Percentiles rank a stretch among this genome's conserved stretches.
These are phyloP conservation scores for Diaporthe sp. DNA, from an alignment of 2,329 filamentous ascomycete genomes.

Conservation along the genomic window DNA sequence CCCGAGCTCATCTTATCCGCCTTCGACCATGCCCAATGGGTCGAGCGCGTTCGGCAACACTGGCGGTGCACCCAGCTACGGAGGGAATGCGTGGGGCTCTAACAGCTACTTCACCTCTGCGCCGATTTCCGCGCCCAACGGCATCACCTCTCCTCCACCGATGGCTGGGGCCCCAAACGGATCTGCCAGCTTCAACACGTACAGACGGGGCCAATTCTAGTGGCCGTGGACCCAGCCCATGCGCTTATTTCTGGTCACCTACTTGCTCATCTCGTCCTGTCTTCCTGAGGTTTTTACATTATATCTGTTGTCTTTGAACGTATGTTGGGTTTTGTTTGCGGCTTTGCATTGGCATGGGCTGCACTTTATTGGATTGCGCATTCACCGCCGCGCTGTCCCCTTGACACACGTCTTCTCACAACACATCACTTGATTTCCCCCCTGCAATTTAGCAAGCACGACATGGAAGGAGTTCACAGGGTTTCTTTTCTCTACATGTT, in stretches of 20 bases:
- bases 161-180: slow-evolving; percentile 10
- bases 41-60: slow-evolving; percentile 1
- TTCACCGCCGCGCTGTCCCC: slow-evolving; percentile 18
- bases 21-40: slow-evolving; percentile 17
- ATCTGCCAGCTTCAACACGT: slow-evolving; percentile 6
- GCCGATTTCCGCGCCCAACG: slow-evolving; percentile 2
- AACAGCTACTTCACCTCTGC: slow-evolving; percentile 18
- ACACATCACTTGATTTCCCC: slow-evolving; percentile 38
- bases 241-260: not conserved
- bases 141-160: slow-evolving; percentile 6
- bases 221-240: not conserved
- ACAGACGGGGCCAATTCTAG: slow-evolving; percentile 31
- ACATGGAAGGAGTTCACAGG: slow-evolving; percentile 41
- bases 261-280: not conserved
- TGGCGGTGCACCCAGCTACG: slow-evolving; percentile 14
- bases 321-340: slow-evolving; percentile 6
- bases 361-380: slow-evolving; percentile 31
- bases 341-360: slow-evolving; percentile 25
- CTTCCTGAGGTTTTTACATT: slow-evolving; percentile 2
- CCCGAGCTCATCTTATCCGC: slow-evolving; percentile 22
- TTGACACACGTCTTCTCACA: slow-evolving; percentile 23
- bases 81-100: slow-evolving; percentile 32
- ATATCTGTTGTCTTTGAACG: slow-evolving; percentile 6
- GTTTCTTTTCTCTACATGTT: slow-evolving; percentile 27
- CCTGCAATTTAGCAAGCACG: slow-evolving; percentile 29